Evolutionary conservation across 2,329 filamentous ascomycete genomes (phyloP), one percentile per base, ranked within the genome.

Genomic region (Pezicula carpinea): DNA sequence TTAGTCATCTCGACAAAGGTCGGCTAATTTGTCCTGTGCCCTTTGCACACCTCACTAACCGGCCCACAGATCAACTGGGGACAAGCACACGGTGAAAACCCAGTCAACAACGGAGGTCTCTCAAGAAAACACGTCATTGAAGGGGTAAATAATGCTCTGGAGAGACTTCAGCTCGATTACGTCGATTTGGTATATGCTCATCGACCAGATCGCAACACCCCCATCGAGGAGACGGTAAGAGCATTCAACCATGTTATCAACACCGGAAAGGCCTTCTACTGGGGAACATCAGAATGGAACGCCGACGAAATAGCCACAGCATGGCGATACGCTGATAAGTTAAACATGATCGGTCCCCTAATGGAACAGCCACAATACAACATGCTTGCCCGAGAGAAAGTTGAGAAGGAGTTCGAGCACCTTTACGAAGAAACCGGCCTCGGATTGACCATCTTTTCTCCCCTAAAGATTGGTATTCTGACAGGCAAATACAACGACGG

Each of bases 161-260:
- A 79, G 59, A 76, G 80, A 15, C 41, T 57, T 15, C 67, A 69
- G 21, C 69, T 82, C 39, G 69, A 75, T 34, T 83, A 84, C 58
- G 82, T 87, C 33, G 84, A 87, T 59, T 68, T 87, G 36, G 73
- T 87, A 55, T 85, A 83, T 59, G 82, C 83, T 14, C 83, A 87
- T 66, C 76, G 83, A 17, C 79, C 82, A 1, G 84, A 88, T 61
- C 74, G 79, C 7, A 69, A 78, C 39, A 86, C 82, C 0, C 83
- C 83, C 2, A 86, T 87, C 68, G 81, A 85, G 63, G 83, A 87
- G 68, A 80, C 76, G 2, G 82, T 87, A 32, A 78, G 82, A 44
- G 81, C 77, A 44, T 87, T 88, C 70, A 86, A 86, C 69, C 73
- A 85, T 64, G 66, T 87, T 44, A 85, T 88, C 62, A 71, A 81